Base-by-base conservation (phyloP, 352 stramenopile species). In the Phytophthora cryptogea region DNA sequence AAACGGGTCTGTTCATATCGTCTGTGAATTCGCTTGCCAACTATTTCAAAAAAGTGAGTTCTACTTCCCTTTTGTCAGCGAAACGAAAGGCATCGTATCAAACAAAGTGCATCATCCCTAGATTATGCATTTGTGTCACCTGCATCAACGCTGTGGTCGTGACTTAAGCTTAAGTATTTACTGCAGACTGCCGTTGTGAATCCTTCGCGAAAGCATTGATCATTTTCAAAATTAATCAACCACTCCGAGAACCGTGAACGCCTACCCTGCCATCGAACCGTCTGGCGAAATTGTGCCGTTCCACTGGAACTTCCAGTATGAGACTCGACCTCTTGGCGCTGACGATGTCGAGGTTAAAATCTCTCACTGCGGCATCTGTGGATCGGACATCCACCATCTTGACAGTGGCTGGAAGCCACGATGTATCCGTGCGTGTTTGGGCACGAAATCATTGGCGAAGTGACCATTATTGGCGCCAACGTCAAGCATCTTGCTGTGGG, bases 401-500 rank as follows among this genome's bases (percentile, higher is more conserved):
- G 62, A 75, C 46, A 59, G 63, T 28, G 70, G 71, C 31, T 83
- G 70, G 73, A 70, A 67, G 5, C 45, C 0, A 61, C 55, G 14
- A 30, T 13, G 9, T 79, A 79, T 54, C 74, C 71, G 26, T 68
- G 70, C 54, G 70, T 86, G 2, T 61, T 68, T 2, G 76, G 76
- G 13, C 76, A 86, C 46, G 73, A 83, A 40, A 86, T 63, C 16
- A 14, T 63, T 27, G 55, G 46, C 8, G 35, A 50, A 43, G 48
- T 51, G 39, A 51, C 31, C 44, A 11, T 43, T 14, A 20, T 23
- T 42, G 51, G 51, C 8, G 23, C 31, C 5, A 51, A 30, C 13
- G 51, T 59, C 7, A 30, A 40, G 20, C 11, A 80, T 16, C 82
- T 95, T 37, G 63, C 70, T n/a, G 76, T 90, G 8, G 88, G 88